These are phyloP conservation scores for Geranium incanum DNA, from an alignment of 441 rosid species.

Conservation along the genomic window DNA sequence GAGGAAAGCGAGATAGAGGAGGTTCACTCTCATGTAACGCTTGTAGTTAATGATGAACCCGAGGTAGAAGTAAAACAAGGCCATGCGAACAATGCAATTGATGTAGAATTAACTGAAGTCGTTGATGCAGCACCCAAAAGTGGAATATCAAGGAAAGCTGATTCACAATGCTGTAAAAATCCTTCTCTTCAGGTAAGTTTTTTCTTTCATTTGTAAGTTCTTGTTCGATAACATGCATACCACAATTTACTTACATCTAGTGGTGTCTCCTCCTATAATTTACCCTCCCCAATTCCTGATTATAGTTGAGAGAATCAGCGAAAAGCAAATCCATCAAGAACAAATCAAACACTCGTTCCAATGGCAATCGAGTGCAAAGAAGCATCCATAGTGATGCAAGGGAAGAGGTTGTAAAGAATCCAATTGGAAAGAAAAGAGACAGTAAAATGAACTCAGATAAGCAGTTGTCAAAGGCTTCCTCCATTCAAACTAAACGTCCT, in stretches of 20 bases:
- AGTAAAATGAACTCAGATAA: constrained; percentile 30
- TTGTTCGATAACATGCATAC: neutral
- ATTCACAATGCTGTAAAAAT: constrained; percentile 16
- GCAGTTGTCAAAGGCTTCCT: constrained; percentile 19
- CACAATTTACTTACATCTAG: neutral
- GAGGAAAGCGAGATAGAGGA: constrained; percentile 21
- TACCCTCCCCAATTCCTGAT: constrained; percentile 6
- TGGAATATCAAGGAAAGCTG: constrained; percentile 16
- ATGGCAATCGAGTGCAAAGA: constrained; percentile 20
- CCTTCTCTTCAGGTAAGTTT: constrained; percentile 34
- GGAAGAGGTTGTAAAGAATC: constrained; percentile 25
- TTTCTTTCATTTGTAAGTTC: constrained; percentile 6
- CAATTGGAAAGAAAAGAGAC: constrained; percentile 26
- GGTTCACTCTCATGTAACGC: constrained; percentile 15
- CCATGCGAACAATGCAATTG: constrained; percentile 16
- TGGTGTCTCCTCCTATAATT: constrained; percentile 3
- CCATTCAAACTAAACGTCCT: constrained; percentile 22
- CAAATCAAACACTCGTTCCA: constrained; percentile 26
- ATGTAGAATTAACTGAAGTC: constrained; percentile 21
- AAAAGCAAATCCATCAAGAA: constrained; percentile 21
- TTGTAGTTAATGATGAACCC: constrained; percentile 14
- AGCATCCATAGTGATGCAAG: constrained; percentile 16
- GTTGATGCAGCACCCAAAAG: constrained; percentile 13
- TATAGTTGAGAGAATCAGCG: constrained; percentile 23
- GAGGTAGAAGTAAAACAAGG: constrained; percentile 19